A percentile compares a stretch with the other conserved stretches of the same genome.
Evolutionary conservation across 202 grass and related monocot species (phyloP).

Genomic region (Setaria italica): DNA sequence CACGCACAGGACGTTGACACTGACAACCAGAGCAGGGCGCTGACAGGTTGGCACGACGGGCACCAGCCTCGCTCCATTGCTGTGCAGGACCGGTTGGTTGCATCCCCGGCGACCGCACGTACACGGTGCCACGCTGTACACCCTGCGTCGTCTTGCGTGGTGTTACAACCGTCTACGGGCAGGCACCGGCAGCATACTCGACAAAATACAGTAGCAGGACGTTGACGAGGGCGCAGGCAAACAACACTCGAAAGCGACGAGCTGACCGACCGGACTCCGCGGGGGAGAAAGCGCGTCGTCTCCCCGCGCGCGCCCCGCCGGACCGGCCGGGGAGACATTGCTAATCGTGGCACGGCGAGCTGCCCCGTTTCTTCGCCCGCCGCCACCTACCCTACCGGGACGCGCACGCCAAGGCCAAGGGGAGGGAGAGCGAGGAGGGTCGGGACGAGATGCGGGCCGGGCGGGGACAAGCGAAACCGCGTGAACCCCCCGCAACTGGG

Average conservation of each 20-base stretch:
- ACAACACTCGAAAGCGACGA: background rate
- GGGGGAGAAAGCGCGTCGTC: background rate
- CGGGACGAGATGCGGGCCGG: background rate
- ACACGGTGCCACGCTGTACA: background rate
- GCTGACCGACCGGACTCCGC: background rate
- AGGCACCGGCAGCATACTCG: too few relatives aligned
- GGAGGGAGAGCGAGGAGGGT: too few relatives aligned
- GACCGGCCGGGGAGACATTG: too few relatives aligned
- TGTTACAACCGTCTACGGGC: background rate
- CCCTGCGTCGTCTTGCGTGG: background rate
- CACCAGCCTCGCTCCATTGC: background rate
- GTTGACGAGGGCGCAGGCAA: background rate
- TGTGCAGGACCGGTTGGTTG: background rate
- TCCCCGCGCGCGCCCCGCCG: too few relatives aligned
- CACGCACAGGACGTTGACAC: background rate
- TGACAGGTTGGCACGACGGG: background rate
- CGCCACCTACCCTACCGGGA: background rate
- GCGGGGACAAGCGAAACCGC: conserved; percentile 25
- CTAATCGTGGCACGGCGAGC: too few relatives aligned
- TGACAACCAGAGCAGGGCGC: background rate
- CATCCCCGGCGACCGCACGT: background rate
- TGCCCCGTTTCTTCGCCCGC: background rate
- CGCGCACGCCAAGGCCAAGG: background rate
- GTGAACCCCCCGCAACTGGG: background rate
- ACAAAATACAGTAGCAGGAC: background rate